Evolutionary conservation across 345 rosid species (phyloP), one percentile per base, ranked within the genome.

Genomic region (Gynandropsis gynandra): DNA sequence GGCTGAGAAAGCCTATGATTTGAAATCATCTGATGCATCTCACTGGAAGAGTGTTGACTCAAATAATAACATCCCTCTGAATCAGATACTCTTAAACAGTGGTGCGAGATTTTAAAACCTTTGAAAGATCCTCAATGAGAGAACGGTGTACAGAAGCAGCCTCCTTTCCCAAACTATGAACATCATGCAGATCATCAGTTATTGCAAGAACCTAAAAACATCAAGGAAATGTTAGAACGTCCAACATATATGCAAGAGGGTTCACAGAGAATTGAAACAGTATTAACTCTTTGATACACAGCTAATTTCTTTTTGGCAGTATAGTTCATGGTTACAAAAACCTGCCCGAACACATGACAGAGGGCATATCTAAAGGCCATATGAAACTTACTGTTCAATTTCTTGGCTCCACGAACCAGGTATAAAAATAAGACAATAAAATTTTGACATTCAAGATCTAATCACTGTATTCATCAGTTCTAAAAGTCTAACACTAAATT

Each of bases 151-250:
- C 61, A 29, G 79, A 72, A 62, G 77, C 77, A 77, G 93, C 95
- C 66, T 89, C 95, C 80, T 79, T 85, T 60, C 95, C 97, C 65
- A 82, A 61, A 49, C 75, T 76, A 73, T 85, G 76, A 63, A 89
- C 89, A 52, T 82, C 97, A 58, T 80, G 93, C 69, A 89, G 76
- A 72, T 82, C 95, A 70, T 79, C 95, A 19, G 97, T 85, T 61
- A 83, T 80, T 46, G 93, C 87, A 67, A 85, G 75, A 65, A 89
- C 89, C 95, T 89, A 68, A 59, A 69, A 35, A 60, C 61, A 67
- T 59, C 20, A 42, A 55, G 63, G 37, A 58, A 43, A 5, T 40
- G 59, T 34, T 65, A 36, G 58, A 53, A 52, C 45, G 47, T 18
- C 46, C 13, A 56, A 32, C 48, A 59, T 31, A 31, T 48, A 54